Evolutionary conservation across 2,329 filamentous ascomycete genomes (phyloP).

Genomic region (Hysterium pulicare): DNA sequence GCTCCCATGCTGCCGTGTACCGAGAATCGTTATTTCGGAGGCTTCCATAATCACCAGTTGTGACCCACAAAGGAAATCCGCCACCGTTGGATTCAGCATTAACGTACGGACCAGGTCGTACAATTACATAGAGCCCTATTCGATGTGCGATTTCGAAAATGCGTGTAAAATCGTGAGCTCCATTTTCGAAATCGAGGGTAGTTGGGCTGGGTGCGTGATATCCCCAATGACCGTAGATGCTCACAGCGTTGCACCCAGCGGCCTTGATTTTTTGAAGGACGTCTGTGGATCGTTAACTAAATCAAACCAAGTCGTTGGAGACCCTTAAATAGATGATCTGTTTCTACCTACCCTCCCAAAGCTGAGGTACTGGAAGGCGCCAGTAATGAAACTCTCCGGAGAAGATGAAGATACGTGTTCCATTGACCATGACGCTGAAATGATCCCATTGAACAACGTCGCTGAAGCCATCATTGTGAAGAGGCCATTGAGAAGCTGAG

Average conservation of each 20-base stretch:
- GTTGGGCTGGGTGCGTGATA: conserved; percentile 47
- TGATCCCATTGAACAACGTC: conserved; percentile 53
- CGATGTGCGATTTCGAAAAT: conserved; percentile 54
- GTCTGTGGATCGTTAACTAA: conserved; percentile 23
- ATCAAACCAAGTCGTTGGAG: too few relatives aligned
- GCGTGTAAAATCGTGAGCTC: conserved; percentile 52
- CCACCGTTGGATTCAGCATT: conserved; percentile 62
- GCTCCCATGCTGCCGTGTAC: conserved; percentile 54
- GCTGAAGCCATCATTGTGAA: conserved; percentile 49
- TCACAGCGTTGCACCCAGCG: conserved; percentile 48
- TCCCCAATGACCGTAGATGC: conserved; percentile 49
- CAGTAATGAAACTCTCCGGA: conserved; percentile 55
- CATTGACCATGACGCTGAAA: conserved; percentile 52
- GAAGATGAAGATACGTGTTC: conserved; percentile 51
- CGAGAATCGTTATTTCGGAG: conserved; percentile 52
- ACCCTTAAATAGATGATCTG: background rate
- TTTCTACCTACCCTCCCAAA: conserved; percentile 44
- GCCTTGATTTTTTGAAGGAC: conserved; percentile 53
- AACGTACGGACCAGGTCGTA: conserved; percentile 59
- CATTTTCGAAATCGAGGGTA: conserved; percentile 51
- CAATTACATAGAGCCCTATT: conserved; percentile 54
- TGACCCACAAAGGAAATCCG: conserved; percentile 61
- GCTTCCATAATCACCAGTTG: conserved; percentile 56
- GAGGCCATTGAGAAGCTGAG: conserved; percentile 40
- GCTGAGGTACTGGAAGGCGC: conserved; percentile 49